Percentiles rank a stretch among this genome's conserved stretches.
Evolutionary conservation across 2,329 filamentous ascomycete genomes (phyloP).

Genomic region (Exophiala sideris): DNA sequence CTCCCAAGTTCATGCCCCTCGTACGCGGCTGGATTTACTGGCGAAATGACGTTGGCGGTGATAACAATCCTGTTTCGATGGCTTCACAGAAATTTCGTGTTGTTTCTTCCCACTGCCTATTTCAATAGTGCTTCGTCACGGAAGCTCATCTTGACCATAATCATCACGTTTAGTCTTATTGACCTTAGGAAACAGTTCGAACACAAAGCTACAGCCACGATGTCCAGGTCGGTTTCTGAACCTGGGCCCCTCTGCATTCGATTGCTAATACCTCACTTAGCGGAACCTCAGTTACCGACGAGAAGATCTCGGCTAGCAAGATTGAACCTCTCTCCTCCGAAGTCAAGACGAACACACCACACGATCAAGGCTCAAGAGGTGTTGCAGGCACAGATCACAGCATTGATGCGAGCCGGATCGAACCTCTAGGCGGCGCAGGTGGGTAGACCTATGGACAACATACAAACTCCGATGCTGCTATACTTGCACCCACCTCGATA

Average conservation of each 20-base stretch:
- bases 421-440: conserved; percentile 23
- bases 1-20: too few species aligned
- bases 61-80: too few species aligned
- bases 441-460: not conserved
- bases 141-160: not conserved
- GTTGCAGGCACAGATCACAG: conserved; percentile 17
- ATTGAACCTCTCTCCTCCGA: conserved; percentile 26
- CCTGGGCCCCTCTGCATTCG: not conserved
- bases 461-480: not conserved
- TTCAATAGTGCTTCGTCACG: not conserved
- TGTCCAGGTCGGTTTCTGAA: not conserved
- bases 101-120: too few species aligned
- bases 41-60: too few species aligned
- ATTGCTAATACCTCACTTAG: not conserved
- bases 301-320: conserved; percentile 26
- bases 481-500: too few species aligned
- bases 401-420: conserved; percentile 28
- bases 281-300: conserved; percentile 7
- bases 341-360: conserved; percentile 18
- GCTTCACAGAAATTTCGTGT: too few species aligned
- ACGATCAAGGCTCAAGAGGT: conserved; percentile 21
- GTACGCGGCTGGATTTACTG: too few species aligned
- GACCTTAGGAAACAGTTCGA: too few species aligned
- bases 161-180: too few species aligned
- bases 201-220: not conserved